These are phyloP conservation scores for Vararia minispora DNA, from an alignment of 768 basidiomycete species.

Conservation along the genomic window DNA sequence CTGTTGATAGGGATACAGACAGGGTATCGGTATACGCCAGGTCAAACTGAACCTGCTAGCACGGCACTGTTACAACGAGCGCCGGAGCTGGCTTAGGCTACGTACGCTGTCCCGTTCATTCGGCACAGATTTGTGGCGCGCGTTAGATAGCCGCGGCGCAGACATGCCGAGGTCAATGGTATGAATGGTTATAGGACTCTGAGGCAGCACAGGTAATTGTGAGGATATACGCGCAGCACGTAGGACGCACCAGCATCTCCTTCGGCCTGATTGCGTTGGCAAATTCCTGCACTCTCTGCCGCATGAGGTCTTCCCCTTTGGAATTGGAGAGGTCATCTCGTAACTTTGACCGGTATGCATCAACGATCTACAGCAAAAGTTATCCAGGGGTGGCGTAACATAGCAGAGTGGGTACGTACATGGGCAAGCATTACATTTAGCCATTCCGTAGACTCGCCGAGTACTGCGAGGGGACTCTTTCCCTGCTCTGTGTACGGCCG, in stretches of 20 bases:
- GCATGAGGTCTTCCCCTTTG: constrained; percentile 77
- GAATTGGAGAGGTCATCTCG: constrained; percentile 56
- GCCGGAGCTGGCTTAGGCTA: too few relatives aligned
- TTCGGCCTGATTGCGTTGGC: constrained; percentile 68
- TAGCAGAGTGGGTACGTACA: constrained; percentile 29
- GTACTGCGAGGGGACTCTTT: constrained; percentile 15
- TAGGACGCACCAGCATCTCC: constrained; percentile 47
- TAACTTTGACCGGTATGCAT: constrained; percentile 69
- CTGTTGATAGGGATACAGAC: constrained; percentile 75
- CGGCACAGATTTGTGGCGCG: constrained; percentile 35
- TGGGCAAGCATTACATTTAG: constrained; percentile 78
- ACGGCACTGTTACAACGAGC: too few relatives aligned
- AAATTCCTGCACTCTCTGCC: constrained; percentile 68
- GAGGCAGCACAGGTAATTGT: constrained; percentile 4
- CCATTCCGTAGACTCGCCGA: constrained; percentile 81
- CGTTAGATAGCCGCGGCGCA: constrained; percentile 70
- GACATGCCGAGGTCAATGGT: constrained; percentile 73
- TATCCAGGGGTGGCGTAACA: neutral
- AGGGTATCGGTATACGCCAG: constrained; percentile 75
- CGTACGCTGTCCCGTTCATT: constrained; percentile 13
- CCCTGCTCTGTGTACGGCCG: neutral
- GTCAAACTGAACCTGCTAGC: constrained; percentile 66
- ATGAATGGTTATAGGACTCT: constrained; percentile 85
- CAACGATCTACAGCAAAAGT: constrained; percentile 30
- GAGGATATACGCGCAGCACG: constrained; percentile 4